Evolutionary conservation across 345 rosid species (phyloP).

Genomic region (Salix udensis): DNA sequence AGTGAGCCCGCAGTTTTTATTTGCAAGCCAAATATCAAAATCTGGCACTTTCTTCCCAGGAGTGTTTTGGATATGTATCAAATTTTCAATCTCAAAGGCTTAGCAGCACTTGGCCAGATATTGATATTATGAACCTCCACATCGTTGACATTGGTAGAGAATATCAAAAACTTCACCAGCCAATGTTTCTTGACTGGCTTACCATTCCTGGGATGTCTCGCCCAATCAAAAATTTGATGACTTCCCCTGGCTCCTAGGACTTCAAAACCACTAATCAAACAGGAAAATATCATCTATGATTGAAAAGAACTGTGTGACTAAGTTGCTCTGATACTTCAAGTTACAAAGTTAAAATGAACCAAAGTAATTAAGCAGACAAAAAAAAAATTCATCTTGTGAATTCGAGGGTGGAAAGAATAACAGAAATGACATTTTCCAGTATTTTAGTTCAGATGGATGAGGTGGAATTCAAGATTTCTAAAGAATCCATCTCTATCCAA

Average conservation of each 20-base stretch:
- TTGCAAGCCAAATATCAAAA: neutral
- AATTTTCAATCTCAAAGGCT: neutral
- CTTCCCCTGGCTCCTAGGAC: neutral
- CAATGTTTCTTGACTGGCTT: neutral
- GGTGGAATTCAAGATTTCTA: neutral
- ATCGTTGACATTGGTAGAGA: neutral
- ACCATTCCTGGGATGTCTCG: neutral
- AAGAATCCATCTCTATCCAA: neutral
- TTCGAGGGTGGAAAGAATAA: neutral
- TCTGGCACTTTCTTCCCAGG: neutral
- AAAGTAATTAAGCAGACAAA: neutral
- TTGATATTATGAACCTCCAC: neutral
- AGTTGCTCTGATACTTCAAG: neutral
- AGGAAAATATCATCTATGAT: neutral
- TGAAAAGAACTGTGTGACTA: neutral
- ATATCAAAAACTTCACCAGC: neutral
- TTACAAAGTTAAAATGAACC: neutral
- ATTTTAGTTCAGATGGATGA: neutral
- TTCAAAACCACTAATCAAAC: neutral
- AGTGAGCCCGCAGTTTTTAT: neutral
- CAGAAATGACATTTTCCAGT: neutral
- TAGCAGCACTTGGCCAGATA: neutral
- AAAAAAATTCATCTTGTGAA: neutral
- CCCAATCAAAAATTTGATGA: neutral
- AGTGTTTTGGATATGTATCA: neutral